Percentiles rank a stretch among this genome's conserved stretches.
Evolutionary conservation across 441 rosid species (phyloP).

Genomic region (Monsonia emarginata): DNA sequence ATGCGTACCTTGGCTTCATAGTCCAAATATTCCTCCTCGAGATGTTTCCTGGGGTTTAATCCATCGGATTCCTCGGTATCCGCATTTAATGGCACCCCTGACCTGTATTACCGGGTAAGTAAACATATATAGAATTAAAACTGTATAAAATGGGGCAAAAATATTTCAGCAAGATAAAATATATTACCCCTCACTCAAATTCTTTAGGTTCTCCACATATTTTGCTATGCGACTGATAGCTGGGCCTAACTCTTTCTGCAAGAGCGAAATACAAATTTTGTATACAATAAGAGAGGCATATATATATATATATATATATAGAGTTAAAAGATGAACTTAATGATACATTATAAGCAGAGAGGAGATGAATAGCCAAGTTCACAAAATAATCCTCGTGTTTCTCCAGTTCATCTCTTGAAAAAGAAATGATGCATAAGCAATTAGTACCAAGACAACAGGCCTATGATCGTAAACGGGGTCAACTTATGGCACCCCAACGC

Average conservation of each 20-base stretch:
- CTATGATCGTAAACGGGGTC: neutral
- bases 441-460: conserved; percentile 17
- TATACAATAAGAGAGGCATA: neutral
- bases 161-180: conserved; percentile 8
- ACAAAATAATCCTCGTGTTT: conserved; percentile 68
- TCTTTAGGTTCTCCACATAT: conserved; percentile 83
- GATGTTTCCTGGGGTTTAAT: conserved; percentile 64
- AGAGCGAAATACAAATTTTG: conserved; percentile 8
- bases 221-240: conserved; percentile 53
- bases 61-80: conserved; percentile 42
- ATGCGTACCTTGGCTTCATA: conserved; percentile 72
- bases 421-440: conserved; percentile 14
- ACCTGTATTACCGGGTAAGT: conserved; percentile 34
- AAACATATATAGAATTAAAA: conserved; percentile 11
- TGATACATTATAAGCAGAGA: conserved; percentile 63
- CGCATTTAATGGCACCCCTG: conserved; percentile 32
- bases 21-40: conserved; percentile 83
- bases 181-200: conserved; percentile 56
- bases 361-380: conserved; percentile 56
- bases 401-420: conserved; percentile 69
- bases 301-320: neutral
- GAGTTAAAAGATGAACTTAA: neutral
- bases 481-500: neutral
- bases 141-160: conserved; percentile 6
- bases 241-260: conserved; percentile 80